phyloP scores from a whole-genome alignment of 2,329 filamentous ascomycete genomes.

The Exophiala xenobiotica region DNA sequence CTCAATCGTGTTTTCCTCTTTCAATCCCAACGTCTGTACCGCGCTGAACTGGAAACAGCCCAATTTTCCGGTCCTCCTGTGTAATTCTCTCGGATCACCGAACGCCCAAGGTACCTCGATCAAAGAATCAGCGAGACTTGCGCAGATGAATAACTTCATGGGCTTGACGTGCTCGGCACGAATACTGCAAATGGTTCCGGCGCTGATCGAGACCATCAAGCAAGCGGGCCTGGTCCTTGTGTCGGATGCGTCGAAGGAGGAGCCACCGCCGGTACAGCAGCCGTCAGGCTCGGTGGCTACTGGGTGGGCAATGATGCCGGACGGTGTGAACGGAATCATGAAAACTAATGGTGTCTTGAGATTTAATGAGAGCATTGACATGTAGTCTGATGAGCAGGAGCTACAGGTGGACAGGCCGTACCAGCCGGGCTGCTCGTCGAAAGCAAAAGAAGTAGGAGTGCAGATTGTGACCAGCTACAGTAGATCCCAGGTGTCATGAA shows the following conservation, averaged over 20 bases:
- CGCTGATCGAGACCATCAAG: constrained; percentile 89
- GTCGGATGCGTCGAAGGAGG: constrained; percentile 73
- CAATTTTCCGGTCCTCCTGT: constrained; percentile 91
- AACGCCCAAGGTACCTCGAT: constrained; percentile 66
- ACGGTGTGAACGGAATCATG: constrained; percentile 84
- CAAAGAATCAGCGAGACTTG: constrained; percentile 90
- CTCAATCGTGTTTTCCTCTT: constrained; percentile 91
- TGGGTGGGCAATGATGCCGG: constrained; percentile 62
- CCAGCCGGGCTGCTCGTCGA: too few relatives aligned
- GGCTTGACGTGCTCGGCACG: constrained; percentile 86
- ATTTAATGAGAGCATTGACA: constrained; percentile 90
- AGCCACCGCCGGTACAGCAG: constrained; percentile 26
- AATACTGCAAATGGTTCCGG: constrained; percentile 87
- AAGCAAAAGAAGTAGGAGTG: too few relatives aligned
- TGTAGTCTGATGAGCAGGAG: constrained; percentile 44
- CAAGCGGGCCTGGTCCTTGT: constrained; percentile 90
- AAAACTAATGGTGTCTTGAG: constrained; percentile 82
- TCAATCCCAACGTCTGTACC: constrained; percentile 85
- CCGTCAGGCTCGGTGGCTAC: constrained; percentile 32
- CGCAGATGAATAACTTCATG: constrained; percentile 97
- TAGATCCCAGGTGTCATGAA: not conserved
- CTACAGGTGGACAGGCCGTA: too few relatives aligned
- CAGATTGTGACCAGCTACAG: too few relatives aligned
- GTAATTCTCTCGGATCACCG: constrained; percentile 76
- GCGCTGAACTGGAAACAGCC: constrained; percentile 99